These are phyloP conservation scores for Rickenella mellea DNA, from an alignment of 768 basidiomycete species.

Conservation along the genomic window DNA sequence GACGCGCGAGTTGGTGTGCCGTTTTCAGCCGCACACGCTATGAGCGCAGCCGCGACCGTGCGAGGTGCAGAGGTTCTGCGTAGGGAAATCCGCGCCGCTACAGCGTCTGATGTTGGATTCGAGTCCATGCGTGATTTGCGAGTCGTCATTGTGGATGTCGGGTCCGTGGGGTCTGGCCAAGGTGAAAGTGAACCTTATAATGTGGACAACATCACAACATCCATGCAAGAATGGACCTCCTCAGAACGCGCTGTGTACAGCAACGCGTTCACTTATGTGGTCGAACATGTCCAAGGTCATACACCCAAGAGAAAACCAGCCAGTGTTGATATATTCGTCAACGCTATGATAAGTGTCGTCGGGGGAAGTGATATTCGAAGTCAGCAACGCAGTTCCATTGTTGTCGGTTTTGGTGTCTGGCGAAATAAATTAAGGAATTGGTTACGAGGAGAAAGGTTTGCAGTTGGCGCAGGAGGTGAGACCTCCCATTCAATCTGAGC, in stretches of 20 bases:
- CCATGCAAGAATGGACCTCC: constrained; percentile 65
- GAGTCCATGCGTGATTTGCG: constrained; percentile 58
- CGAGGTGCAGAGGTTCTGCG: constrained; percentile 67
- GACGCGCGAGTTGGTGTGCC: constrained; percentile 71
- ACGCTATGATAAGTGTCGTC: neutral
- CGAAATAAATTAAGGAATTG: constrained; percentile 44
- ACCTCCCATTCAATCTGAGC: constrained; percentile 3
- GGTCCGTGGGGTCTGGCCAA: constrained; percentile 31
- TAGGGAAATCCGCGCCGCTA: constrained; percentile 55
- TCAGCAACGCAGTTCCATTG: constrained; percentile 17
- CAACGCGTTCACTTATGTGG: constrained; percentile 40
- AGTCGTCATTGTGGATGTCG: constrained; percentile 68
- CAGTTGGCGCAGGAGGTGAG: constrained; percentile 75
- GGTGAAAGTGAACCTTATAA: constrained; percentile 21
- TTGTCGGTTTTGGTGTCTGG: constrained; percentile 32
- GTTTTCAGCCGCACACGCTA: constrained; percentile 52
- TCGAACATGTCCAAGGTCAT: neutral
- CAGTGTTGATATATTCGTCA: neutral
- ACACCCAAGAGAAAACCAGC: neutral
- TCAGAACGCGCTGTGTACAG: constrained; percentile 70
- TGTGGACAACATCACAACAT: constrained; percentile 23
- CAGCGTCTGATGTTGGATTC: constrained; percentile 35
- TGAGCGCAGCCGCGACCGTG: constrained; percentile 67
- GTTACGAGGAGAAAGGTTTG: constrained; percentile 58
- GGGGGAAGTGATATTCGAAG: constrained; percentile 33